Percentiles rank a stretch among this genome's conserved stretches.
Conservation (phyloP, 441 rosid species). For the Dalechampia spathulata region DNA sequence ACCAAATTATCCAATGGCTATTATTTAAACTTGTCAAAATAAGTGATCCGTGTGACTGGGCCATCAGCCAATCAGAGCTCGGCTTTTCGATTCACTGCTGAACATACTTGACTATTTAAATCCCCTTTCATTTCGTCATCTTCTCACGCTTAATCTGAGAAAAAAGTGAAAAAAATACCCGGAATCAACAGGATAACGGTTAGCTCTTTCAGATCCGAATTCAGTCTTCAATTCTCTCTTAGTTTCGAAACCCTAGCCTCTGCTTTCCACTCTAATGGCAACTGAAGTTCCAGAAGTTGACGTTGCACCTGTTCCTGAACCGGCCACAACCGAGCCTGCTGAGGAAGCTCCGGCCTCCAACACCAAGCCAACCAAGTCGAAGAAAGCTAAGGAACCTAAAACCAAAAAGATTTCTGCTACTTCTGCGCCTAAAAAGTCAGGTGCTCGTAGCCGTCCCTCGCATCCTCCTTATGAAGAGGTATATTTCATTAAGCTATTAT, state of each 20-base stretch:
- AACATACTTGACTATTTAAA: conserved; percentile 53
- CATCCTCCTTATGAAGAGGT: conserved; percentile 91
- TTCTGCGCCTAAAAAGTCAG: conserved; percentile 38
- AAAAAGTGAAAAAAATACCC: not conserved
- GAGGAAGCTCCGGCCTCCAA: conserved; percentile 27
- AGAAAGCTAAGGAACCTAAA: conserved; percentile 51
- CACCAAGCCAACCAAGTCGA: conserved; percentile 28
- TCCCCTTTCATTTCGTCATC: conserved; percentile 21
- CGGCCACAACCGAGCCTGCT: conserved; percentile 18
- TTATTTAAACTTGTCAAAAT: conserved; percentile 40
- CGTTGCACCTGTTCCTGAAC: conserved; percentile 22
- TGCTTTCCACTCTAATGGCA: conserved; percentile 20
- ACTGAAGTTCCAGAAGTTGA: conserved; percentile 29
- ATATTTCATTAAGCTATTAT: not conserved
- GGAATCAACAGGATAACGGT: not conserved
- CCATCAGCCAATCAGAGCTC: conserved; percentile 45
- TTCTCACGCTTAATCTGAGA: conserved; percentile 6
- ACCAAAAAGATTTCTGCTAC: conserved; percentile 41
- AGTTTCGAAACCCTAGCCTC: not conserved
- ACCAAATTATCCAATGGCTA: conserved; percentile 42
- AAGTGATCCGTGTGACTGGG: conserved; percentile 45
- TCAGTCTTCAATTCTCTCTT: not conserved
- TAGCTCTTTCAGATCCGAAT: conserved; percentile 8
- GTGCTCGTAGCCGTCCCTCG: conserved; percentile 24
- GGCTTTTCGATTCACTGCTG: conserved; percentile 30